Evolutionary conservation across 305 asterid genomes (phyloP), one percentile per base, ranked within the genome.

Genomic region (Coffea humblotiana): DNA sequence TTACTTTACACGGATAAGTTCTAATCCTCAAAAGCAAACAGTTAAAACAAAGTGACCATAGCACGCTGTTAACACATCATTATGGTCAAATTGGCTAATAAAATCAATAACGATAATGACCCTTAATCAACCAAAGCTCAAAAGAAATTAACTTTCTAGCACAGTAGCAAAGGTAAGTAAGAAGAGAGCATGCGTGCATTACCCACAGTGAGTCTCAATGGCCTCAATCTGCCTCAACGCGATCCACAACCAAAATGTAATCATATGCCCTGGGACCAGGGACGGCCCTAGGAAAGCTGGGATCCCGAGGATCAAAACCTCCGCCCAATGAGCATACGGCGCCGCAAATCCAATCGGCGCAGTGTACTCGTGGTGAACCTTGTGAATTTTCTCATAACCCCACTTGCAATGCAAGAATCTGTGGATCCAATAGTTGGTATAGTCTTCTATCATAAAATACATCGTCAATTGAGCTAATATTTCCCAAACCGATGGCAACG

Each of bases 131-230:
- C 60, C 72, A n/a, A 71, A 71, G 35, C 9, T 79, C 86, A 89
- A 87, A 83, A 78, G 65, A 47, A 78, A 27, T 15, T 48, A 77
- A 49, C 69, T 68, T 78, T 63, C 45, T 32, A 71, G 67, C 35
- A 61, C 37, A n/a, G 35, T 66, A 74, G 52, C 56, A 54, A 52
- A 52, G 29, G 32, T 23, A 18, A 52, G 67, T 27, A 66, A 51
- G 29, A 19, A 67, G 66, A 87, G 91, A 87, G 91, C 96, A 91
- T 88, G 97, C 88, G 88, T 84, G 91, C 92, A 88, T 88, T 92
- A 95, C 99, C 99, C 99, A 86, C 97, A 89, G 90, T 95, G 99
- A 87, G 98, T 93, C 87, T 95, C 99, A 83, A 95, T 95, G 60
- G 99, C 99, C 91, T 93, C 98, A 78, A 92, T 88, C 90, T 95